Percentiles rank a stretch among this genome's conserved stretches.
phyloP scores from a whole-genome alignment of 106 monocot species.

The Phalaenopsis equestris region DNA sequence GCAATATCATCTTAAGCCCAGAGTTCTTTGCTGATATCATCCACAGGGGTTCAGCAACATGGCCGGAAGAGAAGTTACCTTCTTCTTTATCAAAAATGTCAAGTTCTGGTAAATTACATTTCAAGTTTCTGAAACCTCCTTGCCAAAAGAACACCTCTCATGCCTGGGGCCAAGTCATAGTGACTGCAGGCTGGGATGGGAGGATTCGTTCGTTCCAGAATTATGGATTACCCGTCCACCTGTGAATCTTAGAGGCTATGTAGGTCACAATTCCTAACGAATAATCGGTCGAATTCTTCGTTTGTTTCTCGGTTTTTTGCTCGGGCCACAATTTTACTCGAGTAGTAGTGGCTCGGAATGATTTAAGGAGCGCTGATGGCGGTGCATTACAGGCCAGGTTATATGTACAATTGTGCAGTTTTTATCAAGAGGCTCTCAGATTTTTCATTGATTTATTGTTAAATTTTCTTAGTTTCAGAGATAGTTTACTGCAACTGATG shows the following conservation, averaged over 20 bases:
- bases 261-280: background rate
- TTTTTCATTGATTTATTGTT: background rate
- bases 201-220: constrained; percentile 47
- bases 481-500: background rate
- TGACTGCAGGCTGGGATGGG: constrained; percentile 45
- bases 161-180: constrained; percentile 39
- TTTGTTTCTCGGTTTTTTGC: no score
- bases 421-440: background rate
- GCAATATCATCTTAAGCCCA: constrained; percentile 38
- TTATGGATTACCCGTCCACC: constrained; percentile 43
- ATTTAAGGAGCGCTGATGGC: background rate
- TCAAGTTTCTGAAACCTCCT: constrained; percentile 22
- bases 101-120: background rate
- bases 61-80: constrained; percentile 52
- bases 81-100: background rate
- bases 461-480: background rate
- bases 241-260: constrained; percentile 9
- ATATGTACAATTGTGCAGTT: constrained; percentile 3
- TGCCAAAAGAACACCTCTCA: constrained; percentile 5
- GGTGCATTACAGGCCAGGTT: background rate
- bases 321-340: background rate
- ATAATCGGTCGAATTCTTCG: background rate
- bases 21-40: constrained; percentile 19
- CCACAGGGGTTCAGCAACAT: constrained; percentile 23
- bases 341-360: background rate